Evolutionary conservation across 148 eudicot genomes (phyloP).

Genomic region (Hydrangea macrophylla): DNA sequence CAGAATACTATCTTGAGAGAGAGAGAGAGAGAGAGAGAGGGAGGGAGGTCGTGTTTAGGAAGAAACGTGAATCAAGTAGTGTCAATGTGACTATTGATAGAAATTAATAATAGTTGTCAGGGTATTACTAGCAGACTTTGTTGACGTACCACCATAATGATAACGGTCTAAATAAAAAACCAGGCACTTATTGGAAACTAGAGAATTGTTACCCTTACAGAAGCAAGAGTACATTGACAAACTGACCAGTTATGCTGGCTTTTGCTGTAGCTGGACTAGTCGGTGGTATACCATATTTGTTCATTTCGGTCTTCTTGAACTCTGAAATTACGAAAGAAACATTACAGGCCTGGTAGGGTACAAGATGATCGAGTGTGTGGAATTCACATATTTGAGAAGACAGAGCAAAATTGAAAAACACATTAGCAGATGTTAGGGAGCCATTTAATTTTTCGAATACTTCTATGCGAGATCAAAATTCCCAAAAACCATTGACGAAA

Average conservation of each 20-base stretch:
- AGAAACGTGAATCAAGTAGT: not conserved
- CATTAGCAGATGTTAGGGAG: not conserved
- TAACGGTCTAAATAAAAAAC: conserved; percentile 1
- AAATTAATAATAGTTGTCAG: not conserved
- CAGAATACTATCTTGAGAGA: not conserved
- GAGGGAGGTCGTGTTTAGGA: no score
- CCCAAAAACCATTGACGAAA: not conserved
- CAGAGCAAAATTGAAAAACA: not conserved
- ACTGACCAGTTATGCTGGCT: conserved; percentile 45
- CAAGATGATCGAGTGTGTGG: not conserved
- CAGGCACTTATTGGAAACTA: not conserved
- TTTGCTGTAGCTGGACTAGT: conserved; percentile 38
- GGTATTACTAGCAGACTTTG: not conserved
- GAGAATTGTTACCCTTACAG: not conserved
- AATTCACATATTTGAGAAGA: not conserved
- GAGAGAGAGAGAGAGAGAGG: not conserved
- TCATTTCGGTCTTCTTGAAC: conserved; percentile 66
- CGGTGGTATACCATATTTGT: conserved; percentile 54
- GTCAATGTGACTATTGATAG: not conserved
- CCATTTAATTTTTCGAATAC: not conserved
- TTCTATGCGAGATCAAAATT: not conserved
- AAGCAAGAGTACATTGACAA: conserved; percentile 13
- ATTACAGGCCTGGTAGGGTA: not conserved
- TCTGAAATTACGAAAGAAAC: conserved; percentile 35
- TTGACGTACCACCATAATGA: not conserved